Evolutionary conservation across 192 early-diverging fungal species (phyloP).

Genomic region (Gonapodya sp.): DNA sequence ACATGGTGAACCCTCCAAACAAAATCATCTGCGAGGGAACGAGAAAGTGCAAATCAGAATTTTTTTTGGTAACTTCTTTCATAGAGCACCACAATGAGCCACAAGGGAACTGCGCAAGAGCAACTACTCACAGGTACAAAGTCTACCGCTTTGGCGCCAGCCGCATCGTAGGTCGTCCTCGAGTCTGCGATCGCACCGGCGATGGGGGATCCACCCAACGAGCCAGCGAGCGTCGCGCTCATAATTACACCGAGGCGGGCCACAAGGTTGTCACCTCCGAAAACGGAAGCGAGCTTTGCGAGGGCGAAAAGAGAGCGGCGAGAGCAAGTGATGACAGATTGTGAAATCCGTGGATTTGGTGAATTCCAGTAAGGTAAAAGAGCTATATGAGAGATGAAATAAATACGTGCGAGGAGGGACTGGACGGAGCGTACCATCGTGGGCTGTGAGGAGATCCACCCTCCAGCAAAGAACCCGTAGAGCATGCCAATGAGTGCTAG

Average conservation of each 20-base stretch:
- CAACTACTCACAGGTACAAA: not conserved
- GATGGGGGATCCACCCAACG: not conserved
- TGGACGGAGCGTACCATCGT: not conserved
- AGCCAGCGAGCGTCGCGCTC: not conserved
- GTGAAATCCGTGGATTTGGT: too few relatives aligned
- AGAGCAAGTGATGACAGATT: too few relatives aligned
- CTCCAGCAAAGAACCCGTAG: constrained; percentile 30
- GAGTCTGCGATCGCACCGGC: constrained; percentile 6
- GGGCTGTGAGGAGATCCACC: constrained; percentile 25
- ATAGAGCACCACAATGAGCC: too few relatives aligned
- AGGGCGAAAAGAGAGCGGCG: not conserved
- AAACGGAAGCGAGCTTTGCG: constrained; percentile 1
- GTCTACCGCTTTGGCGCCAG: not conserved
- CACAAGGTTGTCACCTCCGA: not conserved
- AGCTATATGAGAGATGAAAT: not conserved
- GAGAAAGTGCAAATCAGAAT: too few relatives aligned
- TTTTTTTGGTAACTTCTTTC: too few relatives aligned
- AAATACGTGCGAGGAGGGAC: not conserved
- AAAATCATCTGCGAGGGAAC: not conserved
- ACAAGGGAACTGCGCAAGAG: not conserved
- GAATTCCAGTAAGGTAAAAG: too few relatives aligned
- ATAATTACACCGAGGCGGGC: not conserved
- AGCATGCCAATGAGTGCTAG: constrained; percentile 27
- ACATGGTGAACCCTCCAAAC: not conserved
- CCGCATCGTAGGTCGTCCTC: not conserved